phyloP scores from a whole-genome alignment of 2,329 filamentous ascomycete genomes.

The Sporothrix sp. region DNA sequence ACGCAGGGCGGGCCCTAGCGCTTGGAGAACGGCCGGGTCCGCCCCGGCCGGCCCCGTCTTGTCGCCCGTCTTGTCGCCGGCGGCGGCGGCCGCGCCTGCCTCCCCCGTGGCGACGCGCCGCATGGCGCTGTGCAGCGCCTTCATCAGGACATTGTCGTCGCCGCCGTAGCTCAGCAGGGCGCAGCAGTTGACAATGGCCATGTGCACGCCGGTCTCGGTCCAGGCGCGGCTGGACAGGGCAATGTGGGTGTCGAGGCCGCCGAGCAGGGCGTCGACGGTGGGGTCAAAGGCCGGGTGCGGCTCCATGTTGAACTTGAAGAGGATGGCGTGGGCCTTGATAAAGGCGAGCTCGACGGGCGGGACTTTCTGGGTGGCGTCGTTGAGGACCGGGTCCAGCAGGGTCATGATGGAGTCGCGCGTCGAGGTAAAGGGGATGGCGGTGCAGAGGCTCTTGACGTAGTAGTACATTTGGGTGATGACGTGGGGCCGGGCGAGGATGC shows the following conservation, averaged over 20 bases:
- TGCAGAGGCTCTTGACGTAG: constrained; percentile 62
- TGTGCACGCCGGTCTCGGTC: constrained; percentile 44
- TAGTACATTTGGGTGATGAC: constrained; percentile 62
- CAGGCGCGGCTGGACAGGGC: constrained; percentile 39
- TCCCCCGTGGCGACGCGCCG: constrained; percentile 15
- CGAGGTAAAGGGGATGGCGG: constrained; percentile 55
- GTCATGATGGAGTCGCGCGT: constrained; percentile 61
- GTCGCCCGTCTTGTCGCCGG: constrained; percentile 1
- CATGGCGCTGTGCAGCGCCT: constrained; percentile 13
- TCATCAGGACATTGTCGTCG: constrained; percentile 38
- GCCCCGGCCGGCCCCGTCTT: neutral
- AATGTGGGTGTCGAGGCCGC: constrained; percentile 48
- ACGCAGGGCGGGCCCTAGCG: neutral
- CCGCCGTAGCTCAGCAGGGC: constrained; percentile 44
- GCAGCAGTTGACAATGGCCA: constrained; percentile 47
- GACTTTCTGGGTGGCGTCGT: constrained; percentile 20
- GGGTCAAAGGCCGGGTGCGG: constrained; percentile 6
- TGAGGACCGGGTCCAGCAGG: constrained; percentile 51
- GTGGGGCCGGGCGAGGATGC: constrained; percentile 63
- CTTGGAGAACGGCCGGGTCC: neutral
- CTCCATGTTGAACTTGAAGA: constrained; percentile 38
- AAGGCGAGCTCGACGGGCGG: constrained; percentile 47
- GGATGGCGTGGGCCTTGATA: constrained; percentile 52
- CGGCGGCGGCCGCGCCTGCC: neutral
- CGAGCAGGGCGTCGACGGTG: constrained; percentile 40